Base-by-base conservation (phyloP, 257 asterid species). In the Gentiana dahurica region DNA sequence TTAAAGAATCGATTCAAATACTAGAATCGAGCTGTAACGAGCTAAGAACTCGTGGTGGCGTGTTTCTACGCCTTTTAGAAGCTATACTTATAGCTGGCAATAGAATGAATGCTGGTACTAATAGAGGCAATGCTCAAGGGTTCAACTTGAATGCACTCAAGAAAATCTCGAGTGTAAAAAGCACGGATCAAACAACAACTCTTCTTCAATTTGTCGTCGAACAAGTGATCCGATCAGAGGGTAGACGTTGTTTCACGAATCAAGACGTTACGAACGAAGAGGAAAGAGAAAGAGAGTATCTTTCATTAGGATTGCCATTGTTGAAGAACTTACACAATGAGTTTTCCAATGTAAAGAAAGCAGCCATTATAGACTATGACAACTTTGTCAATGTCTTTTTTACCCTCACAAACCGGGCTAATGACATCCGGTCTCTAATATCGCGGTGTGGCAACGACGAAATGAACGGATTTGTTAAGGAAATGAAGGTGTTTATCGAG, bases 1-100 rank as follows among this genome's bases (percentile, higher is more conserved):
- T 83, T 49, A 89, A 89, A 68, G 83, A 85, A 56, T 72, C 81
- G 33, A 43, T 89, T 58, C 92, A 80, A 61, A 71, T 73, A 0
- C 74, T 84, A 49, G 97, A 89, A 50, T 57, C 76, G 54, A 86
- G 74, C n/a, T 89, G 94, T 54, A 86, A 72, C 60, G 95, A 89
- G 49, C 51, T 89, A 51, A 67, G 89, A 34, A 75, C 57, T 51
- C 70, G 81, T 0, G 24, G 24, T 15, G 88, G 94, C 24, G 49
- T 83, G 58, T 86, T 89, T 74, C 72, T 75, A 12, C 83, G 84
- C 60, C 87, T 89, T 12, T 75, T 89, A 34, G 95, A 89, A 71
- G 97, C 95, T 36, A 81, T 86, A 61, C 94, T 89, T 32, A 89
- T 79, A 62, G 92, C 97, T 45, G 97, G 97, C 3, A 89, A 89